Evolutionary conservation across 2,329 filamentous ascomycete genomes (phyloP).

Genomic region (Diaporthe sp.): DNA sequence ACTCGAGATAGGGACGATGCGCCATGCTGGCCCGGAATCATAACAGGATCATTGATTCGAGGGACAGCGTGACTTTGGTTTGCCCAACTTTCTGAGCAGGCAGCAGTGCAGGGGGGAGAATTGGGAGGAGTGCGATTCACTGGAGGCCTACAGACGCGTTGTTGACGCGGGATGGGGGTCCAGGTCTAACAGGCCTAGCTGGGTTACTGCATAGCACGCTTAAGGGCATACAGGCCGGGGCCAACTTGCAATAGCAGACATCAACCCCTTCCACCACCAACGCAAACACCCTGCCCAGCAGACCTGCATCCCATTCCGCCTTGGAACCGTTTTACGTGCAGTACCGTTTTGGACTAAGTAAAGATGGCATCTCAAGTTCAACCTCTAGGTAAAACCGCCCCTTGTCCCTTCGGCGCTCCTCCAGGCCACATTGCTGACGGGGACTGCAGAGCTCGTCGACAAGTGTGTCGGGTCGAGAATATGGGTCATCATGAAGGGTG

Average conservation of each 20-base stretch:
- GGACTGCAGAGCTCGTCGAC: slow-evolving; percentile 88
- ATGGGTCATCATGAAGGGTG: slow-evolving; percentile 99
- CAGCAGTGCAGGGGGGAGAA: slow-evolving; percentile 38
- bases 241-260: slow-evolving; percentile 37
- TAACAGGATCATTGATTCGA: slow-evolving; percentile 35
- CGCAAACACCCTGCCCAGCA: slow-evolving; percentile 1
- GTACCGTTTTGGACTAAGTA: not conserved
- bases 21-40: slow-evolving; percentile 41
- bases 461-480: slow-evolving; percentile 98
- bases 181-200: too few relatives aligned
- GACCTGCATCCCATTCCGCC: slow-evolving; percentile 14
- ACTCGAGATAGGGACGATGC: slow-evolving; percentile 33
- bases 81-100: slow-evolving; percentile 23
- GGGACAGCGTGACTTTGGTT: slow-evolving; percentile 15
- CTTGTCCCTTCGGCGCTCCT: slow-evolving; percentile 24
- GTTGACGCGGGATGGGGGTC: slow-evolving; percentile 24
- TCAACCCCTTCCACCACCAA: not conserved
- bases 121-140: slow-evolving; percentile 2
- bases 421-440: slow-evolving; percentile 26
- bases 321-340: not conserved
- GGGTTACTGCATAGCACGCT: slow-evolving; percentile 30
- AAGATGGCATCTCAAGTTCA: slow-evolving; percentile 81
- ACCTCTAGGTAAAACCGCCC: slow-evolving; percentile 70
- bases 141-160: slow-evolving; percentile 32
- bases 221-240: slow-evolving; percentile 31